Percentiles rank a stretch among this genome's conserved stretches.
Evolutionary conservation across 2,329 filamentous ascomycete genomes (phyloP).

Genomic region (Calonectria hongkongensis): DNA sequence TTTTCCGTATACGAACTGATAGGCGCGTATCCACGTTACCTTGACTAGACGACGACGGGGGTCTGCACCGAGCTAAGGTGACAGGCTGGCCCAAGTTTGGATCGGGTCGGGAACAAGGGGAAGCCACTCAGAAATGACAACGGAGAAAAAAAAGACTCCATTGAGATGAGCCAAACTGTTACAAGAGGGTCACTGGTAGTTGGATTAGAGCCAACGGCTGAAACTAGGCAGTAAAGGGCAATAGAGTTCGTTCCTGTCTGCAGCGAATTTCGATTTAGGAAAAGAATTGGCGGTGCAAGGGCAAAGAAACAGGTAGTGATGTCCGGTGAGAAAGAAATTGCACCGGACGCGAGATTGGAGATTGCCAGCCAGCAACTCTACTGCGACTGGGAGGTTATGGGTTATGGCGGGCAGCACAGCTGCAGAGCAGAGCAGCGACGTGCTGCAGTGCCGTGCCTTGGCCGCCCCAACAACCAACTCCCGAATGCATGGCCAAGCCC

Average conservation of each 20-base stretch:
- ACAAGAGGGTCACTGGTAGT: constrained; percentile 40
- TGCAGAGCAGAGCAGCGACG: background rate
- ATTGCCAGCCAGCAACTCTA: constrained; percentile 28
- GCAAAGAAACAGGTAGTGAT: constrained; percentile 23
- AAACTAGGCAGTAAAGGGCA: constrained; percentile 42
- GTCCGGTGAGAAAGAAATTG: constrained; percentile 37
- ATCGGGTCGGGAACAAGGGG: constrained; percentile 15
- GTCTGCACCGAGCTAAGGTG: constrained; percentile 14
- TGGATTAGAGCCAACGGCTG: constrained; percentile 45
- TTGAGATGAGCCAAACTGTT: constrained; percentile 36
- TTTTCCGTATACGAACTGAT: constrained; percentile 26
- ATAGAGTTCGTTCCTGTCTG: constrained; percentile 33
- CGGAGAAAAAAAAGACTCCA: constrained; percentile 25
- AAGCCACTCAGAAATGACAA: constrained; percentile 15
- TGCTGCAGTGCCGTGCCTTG: background rate
- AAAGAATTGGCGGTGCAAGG: constrained; percentile 19
- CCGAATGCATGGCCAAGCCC: background rate
- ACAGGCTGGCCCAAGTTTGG: constrained; percentile 23
- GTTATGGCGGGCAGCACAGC: constrained; percentile 5
- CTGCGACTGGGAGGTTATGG: constrained; percentile 7
- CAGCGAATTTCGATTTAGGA: constrained; percentile 27
- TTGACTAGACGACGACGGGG: constrained; percentile 11
- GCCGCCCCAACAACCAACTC: constrained; percentile 12
- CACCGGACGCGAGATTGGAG: constrained; percentile 36
- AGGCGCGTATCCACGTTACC: constrained; percentile 18